Conservation (phyloP, 345 rosid genomes). For the Erucastrum elatum region DNA sequence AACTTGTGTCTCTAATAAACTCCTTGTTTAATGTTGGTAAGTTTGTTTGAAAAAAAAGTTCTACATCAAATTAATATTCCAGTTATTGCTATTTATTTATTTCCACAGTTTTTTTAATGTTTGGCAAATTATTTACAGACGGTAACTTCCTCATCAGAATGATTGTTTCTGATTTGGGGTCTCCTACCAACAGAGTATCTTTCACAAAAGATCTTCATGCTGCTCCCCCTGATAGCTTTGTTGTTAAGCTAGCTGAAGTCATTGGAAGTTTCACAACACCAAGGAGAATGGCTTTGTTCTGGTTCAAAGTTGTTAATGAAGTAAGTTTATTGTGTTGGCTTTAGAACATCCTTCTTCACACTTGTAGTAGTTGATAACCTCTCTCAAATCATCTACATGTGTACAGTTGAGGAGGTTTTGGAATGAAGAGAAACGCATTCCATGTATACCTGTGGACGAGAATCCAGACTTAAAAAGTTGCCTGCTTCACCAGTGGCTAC, state of each 20-base stretch:
- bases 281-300: slow-evolving; percentile 75
- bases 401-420: slow-evolving; percentile 83
- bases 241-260: slow-evolving; percentile 88
- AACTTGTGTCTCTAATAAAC: slow-evolving; percentile 52
- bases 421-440: slow-evolving; percentile 69
- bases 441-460: slow-evolving; percentile 73
- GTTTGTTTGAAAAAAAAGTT: slow-evolving; percentile 14
- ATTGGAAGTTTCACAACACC: slow-evolving; percentile 84
- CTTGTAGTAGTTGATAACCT: slow-evolving; percentile 4
- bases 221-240: slow-evolving; percentile 74
- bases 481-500: slow-evolving; percentile 78
- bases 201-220: slow-evolving; percentile 81
- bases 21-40: slow-evolving; percentile 72
- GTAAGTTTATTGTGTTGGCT: slow-evolving; percentile 50
- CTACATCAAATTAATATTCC: slow-evolving; percentile 13
- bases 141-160: slow-evolving; percentile 76
- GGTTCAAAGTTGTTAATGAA: slow-evolving; percentile 79
- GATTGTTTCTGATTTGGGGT: slow-evolving; percentile 49
- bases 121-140: slow-evolving; percentile 76
- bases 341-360: background rate
- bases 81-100: slow-evolving; percentile 48
- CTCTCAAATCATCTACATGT: slow-evolving; percentile 19
- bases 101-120: slow-evolving; percentile 59
- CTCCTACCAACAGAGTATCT: slow-evolving; percentile 39
- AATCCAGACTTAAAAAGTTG: slow-evolving; percentile 85